Conservation (phyloP, 345 rosid genomes). For the Lepidium sativum region DNA sequence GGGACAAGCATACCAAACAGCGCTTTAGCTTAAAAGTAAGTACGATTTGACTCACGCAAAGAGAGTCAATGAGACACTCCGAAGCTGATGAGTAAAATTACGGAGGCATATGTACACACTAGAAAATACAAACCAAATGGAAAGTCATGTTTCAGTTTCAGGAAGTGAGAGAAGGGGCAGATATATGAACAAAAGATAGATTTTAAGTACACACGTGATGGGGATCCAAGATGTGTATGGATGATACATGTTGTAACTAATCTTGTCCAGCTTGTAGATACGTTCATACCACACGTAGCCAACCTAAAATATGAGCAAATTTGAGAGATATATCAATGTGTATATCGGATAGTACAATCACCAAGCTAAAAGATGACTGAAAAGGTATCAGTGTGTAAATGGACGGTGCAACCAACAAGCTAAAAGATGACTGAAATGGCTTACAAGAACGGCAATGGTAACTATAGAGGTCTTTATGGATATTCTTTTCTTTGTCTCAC, state of each 20-base stretch:
- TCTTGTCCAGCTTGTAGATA: constrained; percentile 87
- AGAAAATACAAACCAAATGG: constrained; percentile 19
- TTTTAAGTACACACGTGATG: constrained; percentile 59
- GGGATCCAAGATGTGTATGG: constrained; percentile 99
- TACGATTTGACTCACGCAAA: constrained; percentile 53
- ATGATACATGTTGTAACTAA: constrained; percentile 84
- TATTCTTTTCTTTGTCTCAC: constrained; percentile 59
- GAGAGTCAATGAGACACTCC: constrained; percentile 66
- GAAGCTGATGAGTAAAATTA: constrained; percentile 79
- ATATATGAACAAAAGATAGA: background rate
- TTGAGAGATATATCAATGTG: background rate
- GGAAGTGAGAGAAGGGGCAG: background rate
- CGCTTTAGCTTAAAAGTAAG: background rate
- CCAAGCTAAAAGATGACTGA: background rate
- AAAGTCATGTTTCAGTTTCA: constrained; percentile 3
- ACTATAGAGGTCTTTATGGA: constrained; percentile 59
- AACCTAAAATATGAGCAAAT: constrained; percentile 38
- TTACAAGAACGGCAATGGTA: constrained; percentile 44
- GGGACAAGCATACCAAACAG: constrained; percentile 3
- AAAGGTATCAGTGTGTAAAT: background rate
- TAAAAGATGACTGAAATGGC: constrained; percentile 24
- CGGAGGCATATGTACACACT: constrained; percentile 91
- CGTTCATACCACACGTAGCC: constrained; percentile 91
- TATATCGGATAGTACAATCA: background rate
- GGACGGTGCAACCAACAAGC: background rate